Evolutionary conservation across 768 basidiomycete genomes (phyloP), one percentile per base, ranked within the genome.

Genomic region (Goffeauzyma gilvescens): DNA sequence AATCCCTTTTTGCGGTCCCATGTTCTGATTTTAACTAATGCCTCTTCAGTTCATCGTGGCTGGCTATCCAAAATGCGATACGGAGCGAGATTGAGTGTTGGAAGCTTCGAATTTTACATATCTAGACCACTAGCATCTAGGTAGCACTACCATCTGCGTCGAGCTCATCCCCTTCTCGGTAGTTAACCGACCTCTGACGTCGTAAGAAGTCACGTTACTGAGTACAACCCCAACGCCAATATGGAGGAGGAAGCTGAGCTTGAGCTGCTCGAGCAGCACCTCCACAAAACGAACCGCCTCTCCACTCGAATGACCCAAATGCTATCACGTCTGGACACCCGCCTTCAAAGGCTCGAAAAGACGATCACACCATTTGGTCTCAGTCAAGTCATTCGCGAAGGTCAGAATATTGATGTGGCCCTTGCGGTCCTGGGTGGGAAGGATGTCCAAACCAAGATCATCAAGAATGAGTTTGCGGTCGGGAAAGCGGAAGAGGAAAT

Each of bases 231-330:
- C n/a, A n/a, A n/a, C n/a, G 43, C 7, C 35, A 42, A 1, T 18
- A 62, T 62, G 60, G 58, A 62, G 41, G 60, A 62, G 38, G 58
- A 59, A 41, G 56, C 60, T 14, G 60, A 62, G 45, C 41, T 62
- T 17, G 60, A 56, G 12, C 39, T 62, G 42, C 47, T 60, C 52
- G 61, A 63, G 42, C 61, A 63, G 50, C 61, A 60, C 44, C 49
- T 63, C 32, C 52, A 56, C 20, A 59, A 60, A 38, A 63, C 61
- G 9, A 63, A 63, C 46, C 38, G 52, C 14, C 50, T 63, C 15
- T 53, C 58, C 23, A 53, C 59, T 28, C 57, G 61, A 7, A 63
- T 63, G 61, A 60, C 59, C 9, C 48, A 58, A 54, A 59, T 63
- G 14, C 52, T 63, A 0, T 48, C 49, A 10, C 57, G 59, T 34